Base-by-base conservation (phyloP, 805 yeast species). In the Candida verbasci region DNA sequence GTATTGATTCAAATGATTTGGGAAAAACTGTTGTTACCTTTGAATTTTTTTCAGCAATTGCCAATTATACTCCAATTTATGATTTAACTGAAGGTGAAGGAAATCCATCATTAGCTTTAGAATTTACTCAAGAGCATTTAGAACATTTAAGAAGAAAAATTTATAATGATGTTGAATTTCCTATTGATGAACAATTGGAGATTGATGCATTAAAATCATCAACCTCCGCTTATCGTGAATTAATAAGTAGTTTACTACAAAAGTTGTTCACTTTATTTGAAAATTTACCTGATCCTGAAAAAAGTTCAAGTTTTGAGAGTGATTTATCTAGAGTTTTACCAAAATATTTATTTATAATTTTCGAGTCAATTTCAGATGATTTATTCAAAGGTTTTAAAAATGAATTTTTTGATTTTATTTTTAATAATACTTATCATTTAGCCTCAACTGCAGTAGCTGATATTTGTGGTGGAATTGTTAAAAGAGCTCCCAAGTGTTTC, bases 1-100 rank as follows among this genome's bases (percentile, higher is more conserved):
- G 93, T 21, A 78, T 93, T 20, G 97, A 93, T 53, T 76, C 89
- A 0, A 93, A 89, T 53, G 98, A 93, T 56, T 69, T 87, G 33
- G 70, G 68, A 10, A 76, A 89, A 52, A 81, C 96, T 0, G 68
- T 79, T 11, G 72, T 77, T 35, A 74, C 95, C 0, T 60, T 89
- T 27, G 74, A 80, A 40, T 71, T 84, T 14, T 72, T 93, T 38
- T 82, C 86, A 9, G 68, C 86, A 0, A 74, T 82, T 17, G 80
- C 87, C 0, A 67, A 82, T 6, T 82, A 80, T 38, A 74, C 84
- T 2, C 96, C 96, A 1, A 68, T 88, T 42, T 63, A 66, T 20
- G 86, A 83, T 48, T 50, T 85, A 9, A 70, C 74, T 8, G 62
- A 60, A 8, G 76, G 69, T 1, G 51, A 62, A 34, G 63, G 62